Evolutionary conservation across 257 asterid genomes (phyloP), one percentile per base, ranked within the genome.

Genomic region (Nicotiana tabacum): DNA sequence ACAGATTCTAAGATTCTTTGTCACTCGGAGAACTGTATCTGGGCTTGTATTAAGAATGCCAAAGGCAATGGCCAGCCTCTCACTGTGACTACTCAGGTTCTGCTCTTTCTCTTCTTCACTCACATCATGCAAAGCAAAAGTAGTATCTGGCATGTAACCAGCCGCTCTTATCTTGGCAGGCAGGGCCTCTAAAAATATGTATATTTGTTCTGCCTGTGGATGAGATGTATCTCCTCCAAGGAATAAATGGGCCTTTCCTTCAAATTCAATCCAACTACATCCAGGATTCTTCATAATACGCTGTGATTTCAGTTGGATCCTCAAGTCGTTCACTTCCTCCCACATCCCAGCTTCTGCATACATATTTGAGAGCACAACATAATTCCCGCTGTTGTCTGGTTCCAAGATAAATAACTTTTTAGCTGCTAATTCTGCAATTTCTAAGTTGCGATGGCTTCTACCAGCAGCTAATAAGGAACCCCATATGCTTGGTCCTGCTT

Each of bases 311-410:
- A 85, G 82, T 37, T 67, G 83, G 15, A 88, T 84, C 86, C 97
- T 89, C 84, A 95, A 78, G 56, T 83, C 70, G 24, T 87, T 86
- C 83, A 88, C 98, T 81, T 92, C 90, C 27, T 92, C 97, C 98
- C 98, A 95, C 98, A 93, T 91, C 21, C 90, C 87, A 12, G 92
- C 96, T 81, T 93, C 96, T 4, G 98, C 97, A 60, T 93, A 93
- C 98, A 95, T 95, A 79, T 95, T 95, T 55, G 98, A 93, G 16
- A 95, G 94, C 61, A 90, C 77, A 2, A 86, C 89, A 30, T 91
- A 93, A 84, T 91, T 95, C 82, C 97, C 97, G 81, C 97, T 90
- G 60, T 90, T 91, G 11, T 87, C 91, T 0, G 97, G 98, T 86
- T 93, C 98, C 66, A 95, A 76, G 65, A 90, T 35, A 81, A 93